Conservation (phyloP, 768 basidiomycete genomes). For the Holtermanniella nyarrowii region DNA sequence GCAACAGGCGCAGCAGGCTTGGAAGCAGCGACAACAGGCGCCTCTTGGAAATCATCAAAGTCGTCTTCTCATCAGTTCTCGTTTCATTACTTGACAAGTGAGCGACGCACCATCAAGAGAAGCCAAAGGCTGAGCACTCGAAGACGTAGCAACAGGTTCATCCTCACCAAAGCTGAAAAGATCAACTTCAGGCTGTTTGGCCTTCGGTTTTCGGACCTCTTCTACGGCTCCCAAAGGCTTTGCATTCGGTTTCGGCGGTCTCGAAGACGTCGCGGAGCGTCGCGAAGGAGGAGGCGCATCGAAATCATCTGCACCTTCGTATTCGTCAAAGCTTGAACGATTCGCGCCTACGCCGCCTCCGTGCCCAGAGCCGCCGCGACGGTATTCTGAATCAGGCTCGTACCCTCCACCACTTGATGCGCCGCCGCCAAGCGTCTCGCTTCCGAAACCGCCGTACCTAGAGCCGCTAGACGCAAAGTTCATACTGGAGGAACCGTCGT, state of each 20-base stretch:
- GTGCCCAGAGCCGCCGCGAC: slow-evolving; percentile 16
- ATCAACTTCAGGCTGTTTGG: slow-evolving; percentile 53
- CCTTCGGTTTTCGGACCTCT: slow-evolving; percentile 26
- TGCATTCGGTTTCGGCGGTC: slow-evolving; percentile 5
- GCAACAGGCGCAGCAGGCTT: slow-evolving; percentile 9
- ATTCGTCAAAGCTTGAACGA: slow-evolving; percentile 80
- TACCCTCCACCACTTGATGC: slow-evolving; percentile 30
- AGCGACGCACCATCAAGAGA: not conserved
- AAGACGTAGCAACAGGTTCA: slow-evolving; percentile 39
- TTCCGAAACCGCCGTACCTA: slow-evolving; percentile 63
- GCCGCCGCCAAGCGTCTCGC: slow-evolving; percentile 44
- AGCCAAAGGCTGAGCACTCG: not conserved
- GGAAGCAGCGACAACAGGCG: slow-evolving; percentile 17
- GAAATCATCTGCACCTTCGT: slow-evolving; percentile 86
- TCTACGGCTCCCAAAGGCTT: slow-evolving; percentile 37
- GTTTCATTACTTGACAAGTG: not conserved
- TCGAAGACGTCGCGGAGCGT: slow-evolving; percentile 10
- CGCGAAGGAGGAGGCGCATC: slow-evolving; percentile 48
- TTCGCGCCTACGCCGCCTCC: no score
- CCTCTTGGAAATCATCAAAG: slow-evolving; percentile 46
- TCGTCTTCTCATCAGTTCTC: slow-evolving; percentile 37
- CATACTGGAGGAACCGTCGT: slow-evolving; percentile 51
- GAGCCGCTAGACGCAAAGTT: slow-evolving; percentile 53
- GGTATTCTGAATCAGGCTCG: slow-evolving; percentile 30
- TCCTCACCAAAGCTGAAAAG: slow-evolving; percentile 72